phyloP scores from a whole-genome alignment of 345 rosid species.

The Eucalyptus tenuipes region DNA sequence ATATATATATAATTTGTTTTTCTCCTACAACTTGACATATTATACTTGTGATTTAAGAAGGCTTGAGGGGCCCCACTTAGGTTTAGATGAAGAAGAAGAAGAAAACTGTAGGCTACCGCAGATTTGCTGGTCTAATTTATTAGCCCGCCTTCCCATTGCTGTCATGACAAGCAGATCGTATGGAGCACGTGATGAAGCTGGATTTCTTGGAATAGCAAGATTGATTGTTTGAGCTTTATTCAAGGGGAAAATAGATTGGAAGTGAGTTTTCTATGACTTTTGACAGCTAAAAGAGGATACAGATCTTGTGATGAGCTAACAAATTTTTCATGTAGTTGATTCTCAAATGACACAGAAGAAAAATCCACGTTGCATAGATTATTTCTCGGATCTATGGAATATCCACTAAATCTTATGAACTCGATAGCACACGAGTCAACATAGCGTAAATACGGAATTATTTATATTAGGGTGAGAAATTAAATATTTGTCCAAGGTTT shows the following conservation, averaged over 20 bases:
- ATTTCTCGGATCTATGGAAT: fast-evolving
- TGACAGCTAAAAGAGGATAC: background rate
- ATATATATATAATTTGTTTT: background rate
- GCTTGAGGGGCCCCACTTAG: background rate
- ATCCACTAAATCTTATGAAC: background rate
- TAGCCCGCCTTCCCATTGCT: background rate
- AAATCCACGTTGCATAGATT: fast-evolving
- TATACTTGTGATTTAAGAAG: background rate
- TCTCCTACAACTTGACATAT: background rate
- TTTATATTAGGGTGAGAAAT: background rate
- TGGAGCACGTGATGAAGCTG: background rate
- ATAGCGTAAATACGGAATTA: background rate
- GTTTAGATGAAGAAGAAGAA: background rate
- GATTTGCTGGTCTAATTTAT: background rate
- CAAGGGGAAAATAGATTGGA: background rate
- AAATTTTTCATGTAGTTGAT: background rate
- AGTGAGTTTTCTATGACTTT: background rate
- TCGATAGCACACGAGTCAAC: background rate
- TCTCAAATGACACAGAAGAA: fast-evolving
- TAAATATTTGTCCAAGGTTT: background rate
- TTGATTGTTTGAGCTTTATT: background rate
- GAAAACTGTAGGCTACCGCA: background rate
- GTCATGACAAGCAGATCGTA: background rate
- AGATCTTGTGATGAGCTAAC: background rate
- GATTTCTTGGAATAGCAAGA: background rate